Percentiles rank a stretch among this genome's conserved stretches.
Conservation (phyloP, 208 protist species). For the Wallacemonas sp. region DNA sequence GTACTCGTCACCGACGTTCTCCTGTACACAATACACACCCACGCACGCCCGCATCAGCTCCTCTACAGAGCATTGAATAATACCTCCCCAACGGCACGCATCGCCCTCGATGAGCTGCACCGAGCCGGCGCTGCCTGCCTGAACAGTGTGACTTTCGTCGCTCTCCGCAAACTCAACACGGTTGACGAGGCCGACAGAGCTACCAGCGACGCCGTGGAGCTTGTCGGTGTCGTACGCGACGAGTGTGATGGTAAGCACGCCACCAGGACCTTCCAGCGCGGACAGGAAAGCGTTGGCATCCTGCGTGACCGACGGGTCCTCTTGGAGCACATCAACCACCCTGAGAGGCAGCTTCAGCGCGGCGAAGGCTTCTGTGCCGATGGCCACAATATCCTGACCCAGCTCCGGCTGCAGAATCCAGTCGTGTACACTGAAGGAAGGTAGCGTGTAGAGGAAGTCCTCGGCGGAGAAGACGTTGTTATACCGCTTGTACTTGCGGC, state of each 20-base stretch:
- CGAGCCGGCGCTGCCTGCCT: slow-evolving; percentile 26
- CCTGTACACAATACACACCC: slow-evolving; percentile 59
- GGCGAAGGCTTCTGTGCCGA: slow-evolving; percentile 67
- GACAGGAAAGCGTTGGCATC: slow-evolving; percentile 36
- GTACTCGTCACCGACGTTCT: slow-evolving; percentile 29
- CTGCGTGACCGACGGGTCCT: slow-evolving; percentile 11
- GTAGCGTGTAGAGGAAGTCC: slow-evolving; percentile 80
- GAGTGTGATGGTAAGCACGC: slow-evolving; percentile 70
- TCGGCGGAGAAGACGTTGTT: slow-evolving; percentile 87
- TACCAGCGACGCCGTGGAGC: slow-evolving; percentile 76
- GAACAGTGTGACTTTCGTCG: slow-evolving; percentile 8
- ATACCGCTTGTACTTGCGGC: slow-evolving; percentile 65
- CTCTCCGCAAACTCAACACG: slow-evolving; percentile 34
- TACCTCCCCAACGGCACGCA: slow-evolving; percentile 65
- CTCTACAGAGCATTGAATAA: slow-evolving; percentile 48
- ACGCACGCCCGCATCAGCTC: slow-evolving; percentile 51
- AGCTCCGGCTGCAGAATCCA: slow-evolving; percentile 27
- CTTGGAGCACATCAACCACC: slow-evolving; percentile 40
- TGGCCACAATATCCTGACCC: slow-evolving; percentile 38
- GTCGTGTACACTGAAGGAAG: slow-evolving; percentile 70
- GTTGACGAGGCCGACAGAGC: slow-evolving; percentile 76
- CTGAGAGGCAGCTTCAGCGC: slow-evolving; percentile 67
- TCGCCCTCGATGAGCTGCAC: slow-evolving; percentile 87
- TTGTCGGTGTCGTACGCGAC: slow-evolving; percentile 75
- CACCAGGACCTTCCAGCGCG: slow-evolving; percentile 58